Evolutionary conservation across 2,329 filamentous ascomycete genomes (phyloP).

Genomic region (Apiospora rasikravindrae): DNA sequence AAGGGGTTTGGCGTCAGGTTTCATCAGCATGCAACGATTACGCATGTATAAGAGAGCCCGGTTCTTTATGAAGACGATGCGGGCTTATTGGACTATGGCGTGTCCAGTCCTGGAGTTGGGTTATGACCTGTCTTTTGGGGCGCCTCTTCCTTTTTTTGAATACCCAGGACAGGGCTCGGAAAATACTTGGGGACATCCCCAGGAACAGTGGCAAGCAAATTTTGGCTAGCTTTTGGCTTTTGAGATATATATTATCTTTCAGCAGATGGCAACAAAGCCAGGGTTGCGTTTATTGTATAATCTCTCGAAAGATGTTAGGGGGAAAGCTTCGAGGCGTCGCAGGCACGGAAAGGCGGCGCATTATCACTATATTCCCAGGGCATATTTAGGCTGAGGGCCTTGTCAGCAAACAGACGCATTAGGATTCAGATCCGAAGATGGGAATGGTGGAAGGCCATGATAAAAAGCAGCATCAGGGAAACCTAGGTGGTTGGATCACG

Average conservation of each 20-base stretch:
- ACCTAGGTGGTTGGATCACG: neutral
- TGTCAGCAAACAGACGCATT: neutral
- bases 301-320: slow-evolving; percentile 1
- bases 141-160: slow-evolving; percentile 2
- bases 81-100: neutral
- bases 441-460: neutral
- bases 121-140: neutral
- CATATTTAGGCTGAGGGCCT: neutral
- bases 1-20: neutral
- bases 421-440: neutral
- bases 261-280: neutral
- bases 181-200: neutral
- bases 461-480: neutral
- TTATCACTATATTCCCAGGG: neutral
- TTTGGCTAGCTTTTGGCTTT: neutral
- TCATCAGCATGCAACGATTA: neutral
- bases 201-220: neutral
- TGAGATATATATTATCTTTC: slow-evolving; percentile 4
- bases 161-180: slow-evolving; percentile 2
- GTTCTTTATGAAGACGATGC: neutral
- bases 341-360: neutral
- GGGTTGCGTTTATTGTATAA: slow-evolving; percentile 15
- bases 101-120: neutral
- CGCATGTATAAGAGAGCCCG: neutral
- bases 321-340: neutral